A percentile compares a stretch with the other conserved stretches of the same genome.
Evolutionary conservation across 495 filamentous ascomycete species (phyloP).

Genomic region (Neurospora pannonica): DNA sequence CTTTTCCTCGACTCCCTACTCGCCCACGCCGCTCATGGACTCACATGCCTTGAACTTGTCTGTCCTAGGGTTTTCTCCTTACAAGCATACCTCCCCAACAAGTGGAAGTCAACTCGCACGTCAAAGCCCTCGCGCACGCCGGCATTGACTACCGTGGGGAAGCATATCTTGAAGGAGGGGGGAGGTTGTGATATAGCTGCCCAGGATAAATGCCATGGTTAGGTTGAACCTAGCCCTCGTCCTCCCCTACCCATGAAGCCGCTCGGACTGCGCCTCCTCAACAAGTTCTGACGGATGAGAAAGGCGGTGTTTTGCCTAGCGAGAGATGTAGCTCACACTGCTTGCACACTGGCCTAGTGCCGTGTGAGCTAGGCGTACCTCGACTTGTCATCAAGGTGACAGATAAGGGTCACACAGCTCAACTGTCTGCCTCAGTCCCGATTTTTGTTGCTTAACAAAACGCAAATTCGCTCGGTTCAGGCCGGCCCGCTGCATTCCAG

Average conservation of each 20-base stretch:
- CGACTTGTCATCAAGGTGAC: neutral
- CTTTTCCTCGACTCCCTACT: constrained; percentile 25
- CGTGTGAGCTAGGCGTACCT: neutral
- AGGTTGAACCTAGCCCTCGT: neutral
- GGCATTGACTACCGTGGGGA: constrained; percentile 19
- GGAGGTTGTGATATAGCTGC: neutral
- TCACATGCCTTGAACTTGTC: constrained; percentile 5
- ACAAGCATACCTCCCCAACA: constrained; percentile 3
- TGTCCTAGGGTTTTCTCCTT: constrained; percentile 4
- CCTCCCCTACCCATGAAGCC: neutral
- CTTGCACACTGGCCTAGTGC: neutral
- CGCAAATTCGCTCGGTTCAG: constrained; percentile 10
- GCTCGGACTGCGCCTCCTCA: neutral
- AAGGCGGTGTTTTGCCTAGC: neutral
- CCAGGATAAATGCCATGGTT: neutral
- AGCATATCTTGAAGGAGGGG: neutral
- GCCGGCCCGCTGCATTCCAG: neutral
- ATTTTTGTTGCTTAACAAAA: neutral
- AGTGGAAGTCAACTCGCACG: constrained; percentile 3
- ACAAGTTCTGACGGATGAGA: neutral
- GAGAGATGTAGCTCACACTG: neutral
- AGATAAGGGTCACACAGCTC: neutral
- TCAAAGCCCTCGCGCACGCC: constrained; percentile 3
- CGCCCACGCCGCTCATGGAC: neutral
- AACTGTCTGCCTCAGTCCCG: neutral